phyloP scores from a whole-genome alignment of 805 yeast species.

The Pichia ethanolica region DNA sequence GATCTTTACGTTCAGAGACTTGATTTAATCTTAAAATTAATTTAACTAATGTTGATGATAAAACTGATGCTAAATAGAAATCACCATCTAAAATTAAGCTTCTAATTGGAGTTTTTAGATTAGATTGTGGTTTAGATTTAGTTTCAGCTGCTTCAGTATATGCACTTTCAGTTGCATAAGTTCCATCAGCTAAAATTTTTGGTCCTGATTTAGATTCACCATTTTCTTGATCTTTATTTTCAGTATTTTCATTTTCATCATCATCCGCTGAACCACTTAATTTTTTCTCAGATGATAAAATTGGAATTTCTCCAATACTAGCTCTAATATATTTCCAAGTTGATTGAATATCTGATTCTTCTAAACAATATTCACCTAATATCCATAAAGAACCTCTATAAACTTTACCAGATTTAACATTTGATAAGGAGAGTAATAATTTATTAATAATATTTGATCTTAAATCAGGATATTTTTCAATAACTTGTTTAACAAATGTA shows the following conservation, averaged over 20 bases:
- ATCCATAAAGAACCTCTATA: constrained; percentile 94
- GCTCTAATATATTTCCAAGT: constrained; percentile 84
- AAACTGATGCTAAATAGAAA: constrained; percentile 81
- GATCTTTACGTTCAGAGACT: constrained; percentile 40
- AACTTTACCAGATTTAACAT: constrained; percentile 80
- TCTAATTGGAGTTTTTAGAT: constrained; percentile 62
- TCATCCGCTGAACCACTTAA: constrained; percentile 11
- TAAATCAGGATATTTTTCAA: constrained; percentile 81
- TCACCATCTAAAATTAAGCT: constrained; percentile 79
- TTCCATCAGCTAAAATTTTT: constrained; percentile 94
- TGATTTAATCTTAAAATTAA: constrained; percentile 69
- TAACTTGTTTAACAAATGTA: constrained; percentile 87
- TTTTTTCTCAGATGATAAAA: constrained; percentile 65
- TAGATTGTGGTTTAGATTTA: constrained; percentile 30
- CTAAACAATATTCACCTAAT: constrained; percentile 81
- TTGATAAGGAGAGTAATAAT: constrained; percentile 53
- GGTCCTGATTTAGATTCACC: constrained; percentile 49
- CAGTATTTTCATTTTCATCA: constrained; percentile 9
- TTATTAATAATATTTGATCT: constrained; percentile 57
- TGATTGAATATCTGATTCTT: constrained; percentile 62
- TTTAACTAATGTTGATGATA: constrained; percentile 84
- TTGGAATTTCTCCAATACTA: constrained; percentile 87
- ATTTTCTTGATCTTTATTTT: constrained; percentile 3
- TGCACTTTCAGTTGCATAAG: constrained; percentile 93
- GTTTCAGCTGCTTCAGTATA: constrained; percentile 37